Percentiles rank a stretch among this genome's conserved stretches.
These are phyloP conservation scores for Claviceps sp. DNA, from an alignment of 2,329 filamentous ascomycete genomes.

Conservation along the genomic window DNA sequence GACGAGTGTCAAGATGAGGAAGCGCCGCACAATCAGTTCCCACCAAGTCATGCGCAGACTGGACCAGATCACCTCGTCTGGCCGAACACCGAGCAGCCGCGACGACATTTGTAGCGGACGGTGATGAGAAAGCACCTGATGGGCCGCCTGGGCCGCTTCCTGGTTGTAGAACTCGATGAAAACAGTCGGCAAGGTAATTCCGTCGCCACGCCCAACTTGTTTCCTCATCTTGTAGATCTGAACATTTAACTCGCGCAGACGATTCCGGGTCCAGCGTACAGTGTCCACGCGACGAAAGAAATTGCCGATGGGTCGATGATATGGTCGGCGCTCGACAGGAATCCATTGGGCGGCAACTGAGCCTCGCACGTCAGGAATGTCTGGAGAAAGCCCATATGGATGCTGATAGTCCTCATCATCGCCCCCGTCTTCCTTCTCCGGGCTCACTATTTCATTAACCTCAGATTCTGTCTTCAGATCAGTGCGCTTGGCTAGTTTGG, in stretches of 20 bases:
- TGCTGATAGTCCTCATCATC: constrained; percentile 21
- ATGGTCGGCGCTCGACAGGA: constrained; percentile 57
- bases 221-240: constrained; percentile 52
- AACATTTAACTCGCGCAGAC: constrained; percentile 25
- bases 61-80: constrained; percentile 75
- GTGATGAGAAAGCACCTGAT: constrained; percentile 78
- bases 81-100: constrained; percentile 70
- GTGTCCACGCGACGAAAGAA: constrained; percentile 87
- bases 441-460: neutral
- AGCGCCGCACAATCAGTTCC: constrained; percentile 63
- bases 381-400: constrained; percentile 21
- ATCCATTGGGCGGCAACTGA: constrained; percentile 63
- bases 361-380: constrained; percentile 27
- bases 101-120: constrained; percentile 77
- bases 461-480: neutral
- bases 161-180: constrained; percentile 86
- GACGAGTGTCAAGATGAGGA: constrained; percentile 59
- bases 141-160: constrained; percentile 72
- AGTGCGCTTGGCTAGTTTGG: neutral
- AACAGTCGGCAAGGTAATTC: constrained; percentile 56
- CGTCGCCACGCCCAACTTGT: constrained; percentile 59
- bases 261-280: constrained; percentile 70
- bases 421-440: constrained; percentile 8
- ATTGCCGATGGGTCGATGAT: constrained; percentile 52
- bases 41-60: constrained; percentile 77